Percentiles rank a stretch among this genome's conserved stretches.
Evolutionary conservation across 2,329 filamentous ascomycete species (phyloP).

Genomic region (Xylaria multiplex): DNA sequence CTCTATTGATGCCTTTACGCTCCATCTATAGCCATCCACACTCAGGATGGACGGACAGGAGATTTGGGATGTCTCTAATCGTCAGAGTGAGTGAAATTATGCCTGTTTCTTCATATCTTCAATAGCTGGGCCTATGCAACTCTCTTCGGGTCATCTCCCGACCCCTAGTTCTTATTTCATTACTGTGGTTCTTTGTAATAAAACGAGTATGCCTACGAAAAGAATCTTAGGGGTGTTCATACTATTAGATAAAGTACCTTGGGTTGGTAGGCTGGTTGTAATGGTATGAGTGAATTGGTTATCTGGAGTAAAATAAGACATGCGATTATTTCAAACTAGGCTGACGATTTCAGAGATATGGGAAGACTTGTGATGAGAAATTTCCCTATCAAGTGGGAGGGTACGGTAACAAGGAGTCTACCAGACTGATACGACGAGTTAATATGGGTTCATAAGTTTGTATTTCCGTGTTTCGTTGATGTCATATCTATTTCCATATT

Average conservation of each 20-base stretch:
- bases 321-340: constrained; percentile 1
- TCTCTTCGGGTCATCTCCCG: no score
- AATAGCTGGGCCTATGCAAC: no score
- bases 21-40: not conserved
- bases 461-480: not conserved
- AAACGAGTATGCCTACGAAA: not conserved
- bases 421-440: not conserved
- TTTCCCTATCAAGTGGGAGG: not conserved
- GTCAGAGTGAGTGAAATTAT: not conserved
- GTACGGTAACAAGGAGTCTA: constrained; percentile 12
- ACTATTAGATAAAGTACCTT: not conserved
- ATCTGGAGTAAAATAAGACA: constrained; percentile 7
- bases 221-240: not conserved
- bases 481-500: not conserved
- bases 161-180: not conserved
- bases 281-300: not conserved
- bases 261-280: constrained; percentile 6
- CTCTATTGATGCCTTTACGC: not conserved
- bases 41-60: not conserved
- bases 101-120: not conserved
- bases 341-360: not conserved
- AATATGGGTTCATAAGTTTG: constrained; percentile 1
- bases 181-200: constrained; percentile 6
- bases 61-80: not conserved
- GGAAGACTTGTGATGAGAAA: not conserved